Base-by-base conservation (phyloP, 768 basidiomycete genomes). In the Cyclocybe aegerita region DNA sequence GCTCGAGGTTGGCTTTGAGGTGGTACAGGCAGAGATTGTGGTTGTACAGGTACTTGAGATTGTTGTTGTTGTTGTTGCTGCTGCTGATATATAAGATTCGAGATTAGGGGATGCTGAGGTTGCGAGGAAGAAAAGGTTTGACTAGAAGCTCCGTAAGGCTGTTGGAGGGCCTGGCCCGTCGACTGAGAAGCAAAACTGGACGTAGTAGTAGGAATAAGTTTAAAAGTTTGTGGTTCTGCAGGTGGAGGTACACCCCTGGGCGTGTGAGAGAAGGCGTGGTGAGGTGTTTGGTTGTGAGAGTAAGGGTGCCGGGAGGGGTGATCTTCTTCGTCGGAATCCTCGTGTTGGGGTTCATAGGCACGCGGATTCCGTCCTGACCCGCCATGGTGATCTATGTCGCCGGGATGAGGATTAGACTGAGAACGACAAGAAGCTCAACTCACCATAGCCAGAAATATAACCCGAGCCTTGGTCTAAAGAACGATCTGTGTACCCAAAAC, bases 171-270 rank as follows among this genome's bases (percentile, higher is more conserved):
- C 5, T 23, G 23, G 5, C 3, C 23, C 23, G 23, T 23, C 23
- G 23, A 23, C 3, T 5, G 23, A 51, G 50, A 39, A 39, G 43
- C 40, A 40, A 39, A 35, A 33, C 12, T 46, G 30, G 36, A n/a
- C n/a, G 29, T 17, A 45, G 29, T 39, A 15, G 42, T 29, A 39
- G 17, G 3, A 49, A 33, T 30, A 16, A 17, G 11, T 31, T 34
- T 17, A 36, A 36, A 43, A 4, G 10, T 11, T 11, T 34, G 42
- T 8, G 34, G 39, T 17, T 43, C 32, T 7, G 35, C 35, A 14
- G 40, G 46, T 11, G 45, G 31, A 12, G 55, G 41, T 29, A 55
- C n/a, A 42, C 59, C 59, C 33, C 35, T 60, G 1, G 59, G 59
- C 9, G 59, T 60, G 15, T 49, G 38, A 31, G 55, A 51, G 7